These are phyloP conservation scores for Cystofilobasidium ferigula DNA, from an alignment of 768 basidiomycete genomes.

Conservation along the genomic window DNA sequence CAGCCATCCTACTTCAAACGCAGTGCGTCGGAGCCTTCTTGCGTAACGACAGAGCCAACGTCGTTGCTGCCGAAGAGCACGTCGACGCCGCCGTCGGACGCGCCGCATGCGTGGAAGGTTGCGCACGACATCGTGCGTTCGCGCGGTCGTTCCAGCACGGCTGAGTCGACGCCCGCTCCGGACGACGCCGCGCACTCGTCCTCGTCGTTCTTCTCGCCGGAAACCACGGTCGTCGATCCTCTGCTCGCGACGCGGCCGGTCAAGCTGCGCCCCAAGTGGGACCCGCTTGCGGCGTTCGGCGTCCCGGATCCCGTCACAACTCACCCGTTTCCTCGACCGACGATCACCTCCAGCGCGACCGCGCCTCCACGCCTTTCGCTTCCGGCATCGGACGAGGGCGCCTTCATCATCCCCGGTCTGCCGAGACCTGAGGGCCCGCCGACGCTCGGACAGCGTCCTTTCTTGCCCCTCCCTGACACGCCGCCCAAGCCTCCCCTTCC, in stretches of 20 bases:
- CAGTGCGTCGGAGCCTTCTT: not conserved
- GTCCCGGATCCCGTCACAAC: too few species aligned
- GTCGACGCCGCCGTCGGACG: not conserved
- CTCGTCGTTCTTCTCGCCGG: not conserved
- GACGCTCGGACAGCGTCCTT: not conserved
- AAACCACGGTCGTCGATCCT: not conserved
- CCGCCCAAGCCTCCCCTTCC: too few species aligned
- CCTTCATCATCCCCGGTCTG: too few species aligned
- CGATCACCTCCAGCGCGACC: too few species aligned
- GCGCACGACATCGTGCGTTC: not conserved
- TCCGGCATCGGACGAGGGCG: too few species aligned
- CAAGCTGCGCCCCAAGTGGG: slow-evolving; percentile 7
- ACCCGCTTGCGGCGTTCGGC: slow-evolving; percentile 10
- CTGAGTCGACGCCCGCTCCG: not conserved
- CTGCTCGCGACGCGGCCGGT: not conserved
- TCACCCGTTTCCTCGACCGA: too few species aligned
- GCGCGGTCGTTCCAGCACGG: slow-evolving; percentile 9
- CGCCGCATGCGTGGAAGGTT: not conserved
- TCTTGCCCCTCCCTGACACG: not conserved
- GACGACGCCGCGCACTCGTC: not conserved
- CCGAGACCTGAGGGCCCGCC: too few species aligned
- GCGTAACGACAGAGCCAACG: not conserved
- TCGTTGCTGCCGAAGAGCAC: not conserved
- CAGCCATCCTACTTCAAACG: not conserved
- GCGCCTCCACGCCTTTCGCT: too few species aligned